Conservation (phyloP, 768 basidiomycete genomes). For the Daedaleopsis sinensis region DNA sequence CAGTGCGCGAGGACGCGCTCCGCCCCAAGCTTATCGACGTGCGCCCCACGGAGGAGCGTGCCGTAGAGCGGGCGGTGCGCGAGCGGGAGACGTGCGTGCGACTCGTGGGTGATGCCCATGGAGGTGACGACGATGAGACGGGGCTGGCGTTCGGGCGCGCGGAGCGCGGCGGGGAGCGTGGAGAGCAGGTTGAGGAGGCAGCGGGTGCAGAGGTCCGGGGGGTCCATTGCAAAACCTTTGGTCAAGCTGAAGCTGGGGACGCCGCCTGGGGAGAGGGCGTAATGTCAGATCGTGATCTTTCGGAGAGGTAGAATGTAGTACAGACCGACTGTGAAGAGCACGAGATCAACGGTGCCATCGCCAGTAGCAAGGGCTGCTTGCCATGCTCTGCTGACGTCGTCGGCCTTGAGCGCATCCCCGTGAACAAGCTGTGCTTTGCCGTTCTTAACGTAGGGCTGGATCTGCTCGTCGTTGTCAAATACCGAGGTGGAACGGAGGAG, state of each 20-base stretch:
- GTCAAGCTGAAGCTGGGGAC: constrained; percentile 45
- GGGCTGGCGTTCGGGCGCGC: constrained; percentile 38
- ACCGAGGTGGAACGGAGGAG: constrained; percentile 54
- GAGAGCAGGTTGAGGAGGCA: constrained; percentile 57
- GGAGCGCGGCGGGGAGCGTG: constrained; percentile 46
- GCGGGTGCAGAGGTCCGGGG: constrained; percentile 61
- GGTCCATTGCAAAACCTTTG: constrained; percentile 52
- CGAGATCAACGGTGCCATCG: constrained; percentile 46
- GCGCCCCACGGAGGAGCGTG: constrained; percentile 46
- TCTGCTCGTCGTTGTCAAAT: constrained; percentile 55
- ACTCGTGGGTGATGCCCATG: constrained; percentile 50
- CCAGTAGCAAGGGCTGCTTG: constrained; percentile 30
- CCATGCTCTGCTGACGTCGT: constrained; percentile 59
- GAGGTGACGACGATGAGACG: constrained; percentile 59
- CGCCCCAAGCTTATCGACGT: constrained; percentile 62
- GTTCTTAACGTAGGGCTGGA: constrained; percentile 51
- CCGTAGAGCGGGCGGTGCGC: constrained; percentile 52
- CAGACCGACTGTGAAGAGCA: constrained; percentile 67
- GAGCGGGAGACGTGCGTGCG: constrained; percentile 50
- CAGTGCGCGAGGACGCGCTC: constrained; percentile 55
- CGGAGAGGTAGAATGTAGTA: no score
- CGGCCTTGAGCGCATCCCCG: constrained; percentile 60
- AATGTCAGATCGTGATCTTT: no score
- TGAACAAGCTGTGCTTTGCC: constrained; percentile 58
- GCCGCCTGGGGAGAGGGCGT: constrained; percentile 47